A percentile compares a stretch with the other conserved stretches of the same genome.
Conservation (phyloP, 2,329 filamentous ascomycete genomes). For the Ilyonectria sp. region DNA sequence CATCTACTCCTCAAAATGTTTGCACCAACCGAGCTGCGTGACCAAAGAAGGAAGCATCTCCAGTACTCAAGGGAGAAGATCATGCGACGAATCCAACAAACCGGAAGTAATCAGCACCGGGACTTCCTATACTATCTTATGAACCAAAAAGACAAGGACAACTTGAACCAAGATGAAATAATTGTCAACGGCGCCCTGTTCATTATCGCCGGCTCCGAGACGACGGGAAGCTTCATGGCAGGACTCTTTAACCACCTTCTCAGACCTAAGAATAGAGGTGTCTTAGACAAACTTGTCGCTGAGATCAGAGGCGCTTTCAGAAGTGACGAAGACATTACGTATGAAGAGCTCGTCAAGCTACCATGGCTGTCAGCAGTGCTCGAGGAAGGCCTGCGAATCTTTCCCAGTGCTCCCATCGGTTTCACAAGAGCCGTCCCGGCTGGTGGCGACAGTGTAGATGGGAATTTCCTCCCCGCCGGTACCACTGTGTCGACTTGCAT, state of each 20-base stretch:
- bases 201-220: constrained; percentile 53
- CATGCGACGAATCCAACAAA: constrained; percentile 46
- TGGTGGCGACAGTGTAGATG: constrained; percentile 38
- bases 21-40: constrained; percentile 34
- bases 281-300: constrained; percentile 51
- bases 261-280: constrained; percentile 47
- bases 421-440: constrained; percentile 52
- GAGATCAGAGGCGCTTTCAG: constrained; percentile 52
- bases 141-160: constrained; percentile 53
- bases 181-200: constrained; percentile 52
- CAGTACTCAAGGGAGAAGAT: constrained; percentile 55
- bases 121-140: constrained; percentile 58
- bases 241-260: constrained; percentile 51
- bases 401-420: constrained; percentile 50
- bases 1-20: constrained; percentile 33
- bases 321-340: constrained; percentile 50
- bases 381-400: constrained; percentile 59
- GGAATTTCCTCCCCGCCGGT: constrained; percentile 18
- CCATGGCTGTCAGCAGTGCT: constrained; percentile 58
- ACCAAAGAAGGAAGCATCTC: constrained; percentile 51
- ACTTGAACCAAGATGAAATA: constrained; percentile 52
- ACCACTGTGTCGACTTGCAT: constrained; percentile 37
- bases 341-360: constrained; percentile 55
- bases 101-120: constrained; percentile 32
- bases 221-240: constrained; percentile 51